phyloP scores from a whole-genome alignment of 805 yeast genomes.

The Sugiyamaella marilandica region DNA sequence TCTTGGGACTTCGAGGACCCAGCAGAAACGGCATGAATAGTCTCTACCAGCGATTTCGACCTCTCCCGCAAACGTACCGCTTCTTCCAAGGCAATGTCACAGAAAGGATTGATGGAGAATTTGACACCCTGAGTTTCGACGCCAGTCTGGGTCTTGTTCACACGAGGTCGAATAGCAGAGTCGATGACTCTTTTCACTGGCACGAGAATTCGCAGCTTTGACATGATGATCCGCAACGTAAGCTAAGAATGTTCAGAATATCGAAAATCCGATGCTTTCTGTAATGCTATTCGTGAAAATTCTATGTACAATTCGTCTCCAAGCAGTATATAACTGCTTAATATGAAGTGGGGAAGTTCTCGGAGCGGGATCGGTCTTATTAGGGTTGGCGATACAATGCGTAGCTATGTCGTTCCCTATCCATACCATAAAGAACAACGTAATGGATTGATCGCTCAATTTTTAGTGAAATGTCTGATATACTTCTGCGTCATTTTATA shows the following conservation, averaged over 20 bases:
- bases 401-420: too few species aligned
- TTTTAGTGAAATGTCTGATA: too few species aligned
- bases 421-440: too few species aligned
- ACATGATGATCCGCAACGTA: slow-evolving; percentile 11
- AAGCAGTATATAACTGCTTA: background rate
- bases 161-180: slow-evolving; percentile 87
- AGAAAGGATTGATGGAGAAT: slow-evolving; percentile 92
- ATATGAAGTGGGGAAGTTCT: background rate
- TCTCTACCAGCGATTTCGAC: slow-evolving; percentile 53
- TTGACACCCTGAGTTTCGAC: slow-evolving; percentile 86
- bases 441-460: too few species aligned
- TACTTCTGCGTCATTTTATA: too few species aligned
- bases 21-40: slow-evolving; percentile 84
- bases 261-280: too few species aligned
- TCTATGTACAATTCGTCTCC: background rate
- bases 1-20: slow-evolving; percentile 88
- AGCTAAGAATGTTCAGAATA: too few species aligned
- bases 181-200: slow-evolving; percentile 96
- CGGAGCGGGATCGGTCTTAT: slow-evolving; percentile 5
- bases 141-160: slow-evolving; percentile 79
- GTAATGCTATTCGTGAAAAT: too few species aligned
- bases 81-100: slow-evolving; percentile 97
- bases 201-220: slow-evolving; percentile 57
- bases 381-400: slow-evolving; percentile 1
- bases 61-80: slow-evolving; percentile 75